phyloP scores from a whole-genome alignment of 1,284 basidiomycete species.

The Tilletia walkeri region DNA sequence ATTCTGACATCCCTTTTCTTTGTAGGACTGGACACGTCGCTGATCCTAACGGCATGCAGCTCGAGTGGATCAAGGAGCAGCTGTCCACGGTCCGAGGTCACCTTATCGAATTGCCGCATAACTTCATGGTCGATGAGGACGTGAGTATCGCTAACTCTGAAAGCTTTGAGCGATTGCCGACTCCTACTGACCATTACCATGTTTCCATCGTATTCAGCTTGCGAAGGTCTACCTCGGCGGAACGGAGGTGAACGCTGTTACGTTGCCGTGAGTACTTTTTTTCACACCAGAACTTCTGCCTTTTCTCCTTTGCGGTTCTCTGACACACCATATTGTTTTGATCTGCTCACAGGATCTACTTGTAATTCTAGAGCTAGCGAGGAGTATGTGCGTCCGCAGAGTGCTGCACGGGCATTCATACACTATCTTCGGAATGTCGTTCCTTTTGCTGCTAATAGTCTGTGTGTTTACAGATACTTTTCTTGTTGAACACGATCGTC shows the following conservation, averaged over 20 bases:
- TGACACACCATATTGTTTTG: too few relatives aligned
- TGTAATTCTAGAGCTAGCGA: neutral
- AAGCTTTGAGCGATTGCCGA: neutral
- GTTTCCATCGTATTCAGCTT: neutral
- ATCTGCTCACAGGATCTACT: neutral
- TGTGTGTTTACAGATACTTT: too few relatives aligned
- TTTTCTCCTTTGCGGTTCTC: neutral
- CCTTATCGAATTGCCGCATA: constrained; percentile 65
- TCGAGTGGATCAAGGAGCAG: constrained; percentile 71
- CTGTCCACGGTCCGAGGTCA: constrained; percentile 66
- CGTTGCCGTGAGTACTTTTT: constrained; percentile 17
- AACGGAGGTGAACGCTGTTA: constrained; percentile 25
- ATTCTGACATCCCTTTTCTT: neutral
- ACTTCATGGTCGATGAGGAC: constrained; percentile 76
- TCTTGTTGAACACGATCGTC: too few relatives aligned
- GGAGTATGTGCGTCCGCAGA: too few relatives aligned
- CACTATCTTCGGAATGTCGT: too few relatives aligned
- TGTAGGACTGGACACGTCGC: constrained; percentile 72
- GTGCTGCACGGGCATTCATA: too few relatives aligned
- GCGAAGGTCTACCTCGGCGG: constrained; percentile 16
- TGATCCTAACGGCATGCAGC: constrained; percentile 61
- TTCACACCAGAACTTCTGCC: neutral
- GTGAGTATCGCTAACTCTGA: neutral
- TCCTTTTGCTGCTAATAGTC: too few relatives aligned
- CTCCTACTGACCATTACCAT: neutral